These are phyloP conservation scores for Begonia peltatifolia DNA, from an alignment of 306 rosid genomes.

Conservation along the genomic window DNA sequence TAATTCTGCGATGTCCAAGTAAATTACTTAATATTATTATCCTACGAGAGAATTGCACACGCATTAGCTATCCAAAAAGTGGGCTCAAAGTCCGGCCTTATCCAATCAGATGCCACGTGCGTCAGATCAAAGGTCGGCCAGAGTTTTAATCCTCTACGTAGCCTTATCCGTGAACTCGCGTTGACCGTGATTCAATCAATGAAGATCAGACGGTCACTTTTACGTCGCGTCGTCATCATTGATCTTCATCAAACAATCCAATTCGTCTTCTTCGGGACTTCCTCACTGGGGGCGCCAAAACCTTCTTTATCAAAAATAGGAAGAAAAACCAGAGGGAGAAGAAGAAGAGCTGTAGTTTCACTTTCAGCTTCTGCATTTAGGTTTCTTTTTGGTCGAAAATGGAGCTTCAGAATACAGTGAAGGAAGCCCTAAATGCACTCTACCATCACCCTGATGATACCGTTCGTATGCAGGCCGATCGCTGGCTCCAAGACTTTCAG, in stretches of 20 bases:
- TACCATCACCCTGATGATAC: slow-evolving; percentile 93
- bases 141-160: not conserved
- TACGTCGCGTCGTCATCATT: not conserved
- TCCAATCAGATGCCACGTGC: slow-evolving; percentile 26
- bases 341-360: slow-evolving; percentile 13
- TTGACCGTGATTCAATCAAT: slow-evolving; percentile 21
- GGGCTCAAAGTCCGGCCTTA: slow-evolving; percentile 16
- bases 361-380: not conserved
- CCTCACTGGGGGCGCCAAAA: slow-evolving; percentile 69
- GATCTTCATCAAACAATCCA: slow-evolving; percentile 5
- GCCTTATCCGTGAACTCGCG: not conserved
- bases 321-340: slow-evolving; percentile 8
- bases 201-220: slow-evolving; percentile 25
- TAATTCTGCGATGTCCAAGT: no score
- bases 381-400: slow-evolving; percentile 11
- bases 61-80: not conserved
- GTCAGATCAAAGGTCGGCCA: not conserved
- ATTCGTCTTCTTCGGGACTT: slow-evolving; percentile 18
- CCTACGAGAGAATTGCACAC: no score
- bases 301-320: slow-evolving; percentile 6
- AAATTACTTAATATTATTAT: no score
- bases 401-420: slow-evolving; percentile 93
- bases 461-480: slow-evolving; percentile 95
- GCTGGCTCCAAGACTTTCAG: slow-evolving; percentile 87
- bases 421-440: slow-evolving; percentile 97